Conservation (phyloP, 768 basidiomycete genomes). For the Mycena crocata region DNA sequence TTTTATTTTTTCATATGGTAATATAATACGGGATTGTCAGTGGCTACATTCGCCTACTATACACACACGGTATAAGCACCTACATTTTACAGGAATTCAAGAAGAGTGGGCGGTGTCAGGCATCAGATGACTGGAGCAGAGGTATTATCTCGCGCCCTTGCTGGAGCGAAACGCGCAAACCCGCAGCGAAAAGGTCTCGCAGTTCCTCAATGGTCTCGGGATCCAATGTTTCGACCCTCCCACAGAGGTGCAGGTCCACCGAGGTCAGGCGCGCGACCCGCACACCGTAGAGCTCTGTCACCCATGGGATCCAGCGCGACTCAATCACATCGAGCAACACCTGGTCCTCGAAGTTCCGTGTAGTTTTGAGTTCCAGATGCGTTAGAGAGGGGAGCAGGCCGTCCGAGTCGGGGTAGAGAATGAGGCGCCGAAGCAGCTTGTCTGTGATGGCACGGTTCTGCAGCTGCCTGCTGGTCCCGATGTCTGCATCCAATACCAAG, state of each 20-base stretch:
- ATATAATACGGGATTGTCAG: not conserved
- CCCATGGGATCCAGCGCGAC: conserved; percentile 26
- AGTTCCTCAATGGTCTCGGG: conserved; percentile 1
- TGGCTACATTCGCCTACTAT: not conserved
- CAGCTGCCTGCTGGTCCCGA: conserved; percentile 22
- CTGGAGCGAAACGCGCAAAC: conserved; percentile 22
- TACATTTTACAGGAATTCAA: not conserved
- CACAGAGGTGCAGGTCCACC: conserved; percentile 20
- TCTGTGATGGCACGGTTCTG: conserved; percentile 30
- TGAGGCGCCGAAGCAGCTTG: conserved; percentile 25
- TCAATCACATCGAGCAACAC: conserved; percentile 27
- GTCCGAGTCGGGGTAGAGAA: conserved; percentile 28
- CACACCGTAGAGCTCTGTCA: conserved; percentile 23
- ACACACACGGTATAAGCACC: not conserved
- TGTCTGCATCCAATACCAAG: conserved; percentile 29
- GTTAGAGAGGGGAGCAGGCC: conserved; percentile 20
- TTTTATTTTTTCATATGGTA: not conserved
- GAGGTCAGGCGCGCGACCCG: conserved; percentile 14
- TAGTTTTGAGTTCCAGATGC: conserved; percentile 18
- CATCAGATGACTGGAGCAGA: not conserved
- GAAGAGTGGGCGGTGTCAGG: not conserved
- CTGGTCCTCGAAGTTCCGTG: conserved; percentile 25
- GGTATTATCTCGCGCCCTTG: conserved; percentile 2
- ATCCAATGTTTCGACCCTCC: conserved; percentile 1
- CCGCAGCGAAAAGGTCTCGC: conserved; percentile 3